Conservation (phyloP, 2,329 filamentous ascomycete species). For the Chaetothyriales sp. region DNA sequence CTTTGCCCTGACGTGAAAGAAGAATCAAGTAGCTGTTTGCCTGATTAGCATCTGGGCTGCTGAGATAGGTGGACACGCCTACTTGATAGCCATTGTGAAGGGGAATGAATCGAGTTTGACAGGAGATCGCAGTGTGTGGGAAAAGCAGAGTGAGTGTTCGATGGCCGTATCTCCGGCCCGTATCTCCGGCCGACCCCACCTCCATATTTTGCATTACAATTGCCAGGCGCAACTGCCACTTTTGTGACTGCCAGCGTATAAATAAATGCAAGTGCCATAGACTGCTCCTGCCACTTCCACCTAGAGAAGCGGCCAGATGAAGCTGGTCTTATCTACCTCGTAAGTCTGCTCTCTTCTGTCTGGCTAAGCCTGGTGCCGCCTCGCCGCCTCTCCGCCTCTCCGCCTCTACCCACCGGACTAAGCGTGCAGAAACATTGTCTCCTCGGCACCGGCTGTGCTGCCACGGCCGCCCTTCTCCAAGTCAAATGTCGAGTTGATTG, state of each 20-base stretch:
- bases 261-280: background rate
- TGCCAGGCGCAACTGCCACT: background rate
- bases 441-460: constrained; percentile 67
- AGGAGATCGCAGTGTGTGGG: background rate
- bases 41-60: constrained; percentile 7
- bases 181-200: too few relatives aligned
- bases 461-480: constrained; percentile 61
- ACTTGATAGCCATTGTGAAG: constrained; percentile 41
- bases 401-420: constrained; percentile 1
- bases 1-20: constrained; percentile 96
- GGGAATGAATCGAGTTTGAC: background rate
- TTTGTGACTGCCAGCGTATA: background rate
- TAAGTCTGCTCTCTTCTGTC: constrained; percentile 31
- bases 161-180: too few relatives aligned
- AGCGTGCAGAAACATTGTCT: constrained; percentile 59
- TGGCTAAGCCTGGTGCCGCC: constrained; percentile 1
- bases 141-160: too few relatives aligned
- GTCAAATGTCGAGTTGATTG: constrained; percentile 86
- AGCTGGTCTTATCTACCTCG: constrained; percentile 75
- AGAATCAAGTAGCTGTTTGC: constrained; percentile 76
- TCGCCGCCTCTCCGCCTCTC: background rate
- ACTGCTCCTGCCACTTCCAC: background rate
- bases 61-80: constrained; percentile 10
- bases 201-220: background rate
- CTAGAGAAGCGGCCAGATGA: constrained; percentile 40